Base-by-base conservation (phyloP, 2,329 filamentous ascomycete genomes). In the Colletotrichum falcatum region DNA sequence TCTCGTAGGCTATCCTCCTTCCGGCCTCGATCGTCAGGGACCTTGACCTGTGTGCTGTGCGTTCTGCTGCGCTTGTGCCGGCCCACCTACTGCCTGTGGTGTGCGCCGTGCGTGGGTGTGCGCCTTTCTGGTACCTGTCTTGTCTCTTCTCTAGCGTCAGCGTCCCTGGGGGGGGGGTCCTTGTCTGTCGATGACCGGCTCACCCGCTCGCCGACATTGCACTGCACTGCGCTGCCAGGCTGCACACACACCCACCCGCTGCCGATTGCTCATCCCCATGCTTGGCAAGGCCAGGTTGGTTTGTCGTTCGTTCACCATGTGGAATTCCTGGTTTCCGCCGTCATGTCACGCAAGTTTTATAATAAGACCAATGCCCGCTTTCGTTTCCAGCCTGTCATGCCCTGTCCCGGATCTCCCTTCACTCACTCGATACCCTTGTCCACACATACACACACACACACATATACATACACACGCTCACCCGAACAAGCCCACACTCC, bases 21-120 rank as follows among this genome's bases (percentile, higher is more conserved):
- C 66, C 33, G 51, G 67, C 56, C 56, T 64, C 56, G 67, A 70
- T 70, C 67, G 67, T 70, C 67, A 70, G 67, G 67, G 67, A 70
- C 67, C 63, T 70, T 70, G 56, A 63, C 67, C 51, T 58, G 56
- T 56, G 56, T 70, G 67, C 49, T 46, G 30, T n/a, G n/a, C n/a
- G n/a, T n/a, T n/a, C 30, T 33, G 44, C 20, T 46, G 44, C 20
- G 44, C n/a, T 5, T 42, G 62, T 70, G 56, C 67, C 56, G 49
- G 49, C 37, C 35, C 11, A 11, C 30, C 30, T 4, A 7, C 30
- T 37, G 14, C 9, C 30, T 64, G 60, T n/a, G 44, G 44, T 23
- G 44, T 46, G 44, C 44, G 53, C 33, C 55, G 65, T 66, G 30
- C 35, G 48, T 37, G 58, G 39, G 54, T 42, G 54, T 54, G 64